phyloP scores from a whole-genome alignment of 192 early-diverging fungal species.

The Mortierella antarctica region DNA sequence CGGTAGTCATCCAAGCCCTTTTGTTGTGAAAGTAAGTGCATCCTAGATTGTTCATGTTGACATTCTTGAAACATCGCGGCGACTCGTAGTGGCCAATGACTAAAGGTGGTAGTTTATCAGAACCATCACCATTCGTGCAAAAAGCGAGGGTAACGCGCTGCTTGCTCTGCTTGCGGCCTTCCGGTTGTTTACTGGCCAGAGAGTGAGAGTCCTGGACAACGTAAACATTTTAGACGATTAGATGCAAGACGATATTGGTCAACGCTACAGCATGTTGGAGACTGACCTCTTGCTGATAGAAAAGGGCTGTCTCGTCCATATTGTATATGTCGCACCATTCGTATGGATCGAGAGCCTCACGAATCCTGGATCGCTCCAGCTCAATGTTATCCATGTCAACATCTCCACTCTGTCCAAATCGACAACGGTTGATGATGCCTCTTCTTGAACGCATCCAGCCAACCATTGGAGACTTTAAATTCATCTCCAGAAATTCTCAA shows the following conservation, averaged over 20 bases:
- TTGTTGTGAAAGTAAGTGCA: neutral
- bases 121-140: slow-evolving; percentile 5
- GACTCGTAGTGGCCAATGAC: neutral
- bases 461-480: too few relatives aligned
- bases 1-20: neutral
- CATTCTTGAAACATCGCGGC: slow-evolving; percentile 2
- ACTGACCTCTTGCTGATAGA: neutral
- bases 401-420: too few relatives aligned
- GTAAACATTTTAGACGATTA: neutral
- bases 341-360: too few relatives aligned
- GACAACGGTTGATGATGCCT: too few relatives aligned
- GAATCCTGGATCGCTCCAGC: too few relatives aligned
- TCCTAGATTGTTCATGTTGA: neutral
- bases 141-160: slow-evolving; percentile 3
- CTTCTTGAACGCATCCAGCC: too few relatives aligned
- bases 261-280: neutral
- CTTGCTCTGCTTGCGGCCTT: neutral
- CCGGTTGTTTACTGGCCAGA: neutral
- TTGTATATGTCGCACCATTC: too few relatives aligned
- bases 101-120: slow-evolving; percentile 3
- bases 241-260: neutral
- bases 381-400: too few relatives aligned
- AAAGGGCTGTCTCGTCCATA: too few relatives aligned
- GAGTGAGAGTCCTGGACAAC: neutral
- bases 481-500: too few relatives aligned